Conservation (phyloP, 2,329 filamentous ascomycete species). For the Sphaceloma murrayae region DNA sequence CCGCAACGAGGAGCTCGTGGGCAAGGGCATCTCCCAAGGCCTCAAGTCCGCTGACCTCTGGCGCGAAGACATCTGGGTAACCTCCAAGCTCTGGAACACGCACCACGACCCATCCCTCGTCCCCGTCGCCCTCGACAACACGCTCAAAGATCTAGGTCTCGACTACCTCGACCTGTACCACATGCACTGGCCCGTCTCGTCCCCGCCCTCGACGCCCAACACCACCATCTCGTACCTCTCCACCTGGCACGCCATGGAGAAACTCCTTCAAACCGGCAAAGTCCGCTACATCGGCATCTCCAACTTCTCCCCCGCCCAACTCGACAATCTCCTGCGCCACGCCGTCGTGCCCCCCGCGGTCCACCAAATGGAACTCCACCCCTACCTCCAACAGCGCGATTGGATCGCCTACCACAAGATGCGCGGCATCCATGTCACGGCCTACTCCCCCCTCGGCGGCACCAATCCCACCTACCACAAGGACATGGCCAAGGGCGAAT, state of each 20-base stretch:
- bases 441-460: slow-evolving; percentile 41
- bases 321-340: slow-evolving; percentile 44
- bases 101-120: slow-evolving; percentile 27
- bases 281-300: slow-evolving; percentile 66
- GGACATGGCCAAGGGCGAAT: slow-evolving; percentile 21
- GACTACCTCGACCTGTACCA: slow-evolving; percentile 38
- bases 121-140: slow-evolving; percentile 28
- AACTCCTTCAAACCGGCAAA: slow-evolving; percentile 49
- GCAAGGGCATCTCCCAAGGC: slow-evolving; percentile 33
- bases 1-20: slow-evolving; percentile 37
- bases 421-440: slow-evolving; percentile 44
- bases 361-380: slow-evolving; percentile 77
- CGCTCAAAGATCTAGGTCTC: slow-evolving; percentile 32
- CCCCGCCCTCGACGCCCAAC: slow-evolving; percentile 17
- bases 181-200: slow-evolving; percentile 37
- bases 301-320: slow-evolving; percentile 54
- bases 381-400: slow-evolving; percentile 52
- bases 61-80: slow-evolving; percentile 32
- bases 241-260: slow-evolving; percentile 61
- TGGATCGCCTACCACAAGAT: slow-evolving; percentile 43
- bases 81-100: slow-evolving; percentile 33
- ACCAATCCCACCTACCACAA: slow-evolving; percentile 39
- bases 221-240: slow-evolving; percentile 27
- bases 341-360: slow-evolving; percentile 55
- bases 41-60: slow-evolving; percentile 26